phyloP scores from a whole-genome alignment of 352 stramenopile species.

The Pythium rhizo-oryzae region DNA sequence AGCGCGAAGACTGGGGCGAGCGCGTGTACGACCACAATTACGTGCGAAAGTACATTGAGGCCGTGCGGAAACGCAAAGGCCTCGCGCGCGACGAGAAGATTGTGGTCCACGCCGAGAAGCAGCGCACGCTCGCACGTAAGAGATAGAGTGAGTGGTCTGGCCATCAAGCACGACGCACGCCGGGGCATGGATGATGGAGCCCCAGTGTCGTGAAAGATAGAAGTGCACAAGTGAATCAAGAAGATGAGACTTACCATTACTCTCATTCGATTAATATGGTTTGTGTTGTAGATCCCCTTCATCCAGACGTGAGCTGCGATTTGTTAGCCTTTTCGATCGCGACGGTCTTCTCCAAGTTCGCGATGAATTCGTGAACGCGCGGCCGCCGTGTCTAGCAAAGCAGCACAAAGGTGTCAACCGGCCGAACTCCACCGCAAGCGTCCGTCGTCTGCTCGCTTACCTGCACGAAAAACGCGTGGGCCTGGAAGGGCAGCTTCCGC shows the following conservation, averaged over 20 bases:
- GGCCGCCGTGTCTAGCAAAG: slow-evolving; percentile 6
- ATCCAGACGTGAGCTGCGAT: slow-evolving; percentile 14
- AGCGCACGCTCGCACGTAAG: slow-evolving; percentile 92
- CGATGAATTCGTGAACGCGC: slow-evolving; percentile 16
- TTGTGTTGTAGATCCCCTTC: neutral
- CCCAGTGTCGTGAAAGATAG: neutral
- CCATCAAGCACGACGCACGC: too few relatives aligned
- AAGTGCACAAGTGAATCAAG: neutral
- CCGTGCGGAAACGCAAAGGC: slow-evolving; percentile 94
- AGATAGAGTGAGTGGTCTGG: too few relatives aligned
- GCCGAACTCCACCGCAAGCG: neutral
- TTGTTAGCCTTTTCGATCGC: slow-evolving; percentile 19
- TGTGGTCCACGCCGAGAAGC: slow-evolving; percentile 96
- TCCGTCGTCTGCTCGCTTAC: slow-evolving; percentile 22
- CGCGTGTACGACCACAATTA: slow-evolving; percentile 92
- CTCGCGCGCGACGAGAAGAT: slow-evolving; percentile 95
- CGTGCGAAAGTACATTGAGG: slow-evolving; percentile 94
- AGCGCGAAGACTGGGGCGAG: slow-evolving; percentile 96
- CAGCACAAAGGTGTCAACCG: neutral
- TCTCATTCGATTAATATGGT: too few relatives aligned
- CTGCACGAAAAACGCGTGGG: slow-evolving; percentile 71
- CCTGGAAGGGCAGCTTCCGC: slow-evolving; percentile 87
- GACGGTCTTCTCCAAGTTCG: slow-evolving; percentile 12
- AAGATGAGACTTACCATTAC: neutral
- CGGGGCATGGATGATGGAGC: too few relatives aligned